These are phyloP conservation scores for Debaryomycetaceae sp. DNA, from an alignment of 1,139 yeast species.

Conservation along the genomic window DNA sequence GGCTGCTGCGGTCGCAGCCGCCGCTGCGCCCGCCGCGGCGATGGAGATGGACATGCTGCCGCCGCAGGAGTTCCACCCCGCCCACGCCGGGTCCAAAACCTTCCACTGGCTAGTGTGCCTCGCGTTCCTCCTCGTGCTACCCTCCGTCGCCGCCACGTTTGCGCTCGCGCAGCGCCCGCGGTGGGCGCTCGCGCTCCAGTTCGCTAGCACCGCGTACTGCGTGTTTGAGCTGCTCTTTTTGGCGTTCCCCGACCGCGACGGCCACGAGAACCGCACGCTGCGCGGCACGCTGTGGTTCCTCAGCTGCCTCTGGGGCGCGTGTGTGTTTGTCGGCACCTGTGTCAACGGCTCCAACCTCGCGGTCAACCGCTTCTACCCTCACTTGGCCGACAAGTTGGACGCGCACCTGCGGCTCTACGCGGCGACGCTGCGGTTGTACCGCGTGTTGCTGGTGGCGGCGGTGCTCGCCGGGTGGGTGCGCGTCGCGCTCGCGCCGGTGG, in stretches of 20 bases:
- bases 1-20: conserved; percentile 1
- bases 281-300: conserved; percentile 65
- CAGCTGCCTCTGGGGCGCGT: conserved; percentile 38
- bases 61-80: conserved; percentile 38
- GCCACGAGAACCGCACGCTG: conserved; percentile 63
- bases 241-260: conserved; percentile 57
- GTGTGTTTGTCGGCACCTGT: conserved; percentile 51
- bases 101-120: conserved; percentile 62
- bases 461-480: conserved; percentile 64
- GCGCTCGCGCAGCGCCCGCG: conserved; percentile 51
- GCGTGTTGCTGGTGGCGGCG: conserved; percentile 30
- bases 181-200: conserved; percentile 45
- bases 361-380: conserved; percentile 34
- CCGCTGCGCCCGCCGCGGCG: conserved; percentile 9
- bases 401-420: conserved; percentile 7
- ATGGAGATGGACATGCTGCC: conserved; percentile 34
- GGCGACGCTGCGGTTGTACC: conserved; percentile 2
- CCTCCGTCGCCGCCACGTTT: conserved; percentile 51
- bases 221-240: conserved; percentile 52
- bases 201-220: conserved; percentile 45
- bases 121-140: conserved; percentile 42
- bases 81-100: conserved; percentile 48
- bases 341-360: conserved; percentile 50
- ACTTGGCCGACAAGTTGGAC: conserved; percentile 22
- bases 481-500: conserved; percentile 75